Percentiles rank a stretch among this genome's conserved stretches.
Evolutionary conservation across 768 basidiomycete species (phyloP).

Genomic region (Russula sp.): DNA sequence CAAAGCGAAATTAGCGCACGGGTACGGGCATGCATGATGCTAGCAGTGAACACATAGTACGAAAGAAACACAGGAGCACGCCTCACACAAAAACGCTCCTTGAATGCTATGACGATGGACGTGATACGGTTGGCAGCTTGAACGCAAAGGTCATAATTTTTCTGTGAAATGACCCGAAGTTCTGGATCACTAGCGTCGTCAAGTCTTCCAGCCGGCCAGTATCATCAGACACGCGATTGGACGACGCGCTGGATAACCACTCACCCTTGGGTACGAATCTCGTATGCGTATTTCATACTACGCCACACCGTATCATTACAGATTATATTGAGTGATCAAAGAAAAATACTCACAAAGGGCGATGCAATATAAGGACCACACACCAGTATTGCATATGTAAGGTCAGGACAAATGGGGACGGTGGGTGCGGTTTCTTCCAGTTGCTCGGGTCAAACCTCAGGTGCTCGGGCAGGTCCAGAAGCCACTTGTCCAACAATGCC

Average conservation of each 20-base stretch:
- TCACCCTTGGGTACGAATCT: conserved; percentile 21
- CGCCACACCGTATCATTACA: not conserved
- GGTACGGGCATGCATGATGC: conserved; percentile 70
- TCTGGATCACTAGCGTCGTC: conserved; percentile 46
- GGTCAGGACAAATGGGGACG: conserved; percentile 60
- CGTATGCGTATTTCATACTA: conserved; percentile 29
- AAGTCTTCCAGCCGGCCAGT: not conserved
- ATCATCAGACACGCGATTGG: not conserved
- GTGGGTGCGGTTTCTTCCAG: conserved; percentile 34
- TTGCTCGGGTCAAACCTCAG: conserved; percentile 49
- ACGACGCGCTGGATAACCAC: conserved; percentile 17
- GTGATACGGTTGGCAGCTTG: conserved; percentile 76
- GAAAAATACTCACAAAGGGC: conserved; percentile 58
- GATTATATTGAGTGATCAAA: not conserved
- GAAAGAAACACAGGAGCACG: conserved; percentile 62
- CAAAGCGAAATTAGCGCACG: conserved; percentile 37
- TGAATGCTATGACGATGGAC: conserved; percentile 54
- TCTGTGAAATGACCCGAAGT: conserved; percentile 45
- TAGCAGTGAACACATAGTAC: conserved; percentile 75
- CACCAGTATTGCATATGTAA: conserved; percentile 88
- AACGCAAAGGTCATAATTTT: conserved; percentile 66
- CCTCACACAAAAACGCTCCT: conserved; percentile 53
- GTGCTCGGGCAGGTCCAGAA: conserved; percentile 59
- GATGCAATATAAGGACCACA: conserved; percentile 62
- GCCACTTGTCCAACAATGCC: conserved; percentile 64